These are phyloP conservation scores for Leccinum incarnatum DNA, from an alignment of 768 basidiomycete genomes.

Conservation along the genomic window DNA sequence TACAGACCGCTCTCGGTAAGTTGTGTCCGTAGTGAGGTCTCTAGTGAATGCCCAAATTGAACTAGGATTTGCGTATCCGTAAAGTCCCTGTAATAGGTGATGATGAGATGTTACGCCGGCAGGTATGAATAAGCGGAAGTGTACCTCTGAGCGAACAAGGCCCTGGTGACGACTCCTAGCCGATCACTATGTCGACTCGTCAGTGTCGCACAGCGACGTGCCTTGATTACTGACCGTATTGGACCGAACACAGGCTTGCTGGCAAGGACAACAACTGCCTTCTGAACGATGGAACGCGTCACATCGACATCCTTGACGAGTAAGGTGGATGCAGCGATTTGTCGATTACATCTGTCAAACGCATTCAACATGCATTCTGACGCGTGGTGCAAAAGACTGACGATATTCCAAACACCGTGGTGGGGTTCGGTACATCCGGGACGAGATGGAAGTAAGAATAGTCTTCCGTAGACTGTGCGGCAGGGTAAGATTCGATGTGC, in stretches of 20 bases:
- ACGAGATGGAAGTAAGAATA: constrained; percentile 96
- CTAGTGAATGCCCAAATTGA: constrained; percentile 78
- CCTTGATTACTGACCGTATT: constrained; percentile 57
- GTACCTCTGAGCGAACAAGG: constrained; percentile 82
- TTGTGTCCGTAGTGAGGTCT: constrained; percentile 70
- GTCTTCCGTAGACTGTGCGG: constrained; percentile 55
- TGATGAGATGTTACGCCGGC: not conserved
- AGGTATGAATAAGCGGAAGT: not conserved
- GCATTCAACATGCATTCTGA: constrained; percentile 1
- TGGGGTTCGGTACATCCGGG: constrained; percentile 62
- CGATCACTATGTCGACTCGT: constrained; percentile 63
- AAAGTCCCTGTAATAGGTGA: constrained; percentile 62
- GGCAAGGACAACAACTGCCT: constrained; percentile 93
- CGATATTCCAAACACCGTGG: constrained; percentile 96
- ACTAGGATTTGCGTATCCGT: constrained; percentile 83
- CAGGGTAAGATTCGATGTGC: constrained; percentile 9
- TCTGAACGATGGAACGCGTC: constrained; percentile 95
- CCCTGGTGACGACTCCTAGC: constrained; percentile 89
- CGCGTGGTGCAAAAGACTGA: constrained; percentile 29
- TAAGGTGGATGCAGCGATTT: constrained; percentile 78
- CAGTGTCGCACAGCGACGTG: not conserved
- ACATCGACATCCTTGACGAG: constrained; percentile 80
- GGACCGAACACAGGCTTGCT: constrained; percentile 91
- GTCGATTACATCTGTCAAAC: constrained; percentile 79
- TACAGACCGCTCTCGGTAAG: constrained; percentile 92